A percentile compares a stretch with the other conserved stretches of the same genome.
These are phyloP conservation scores for Botryotinia narcissicola DNA, from an alignment of 2,329 filamentous ascomycete species.

Conservation along the genomic window DNA sequence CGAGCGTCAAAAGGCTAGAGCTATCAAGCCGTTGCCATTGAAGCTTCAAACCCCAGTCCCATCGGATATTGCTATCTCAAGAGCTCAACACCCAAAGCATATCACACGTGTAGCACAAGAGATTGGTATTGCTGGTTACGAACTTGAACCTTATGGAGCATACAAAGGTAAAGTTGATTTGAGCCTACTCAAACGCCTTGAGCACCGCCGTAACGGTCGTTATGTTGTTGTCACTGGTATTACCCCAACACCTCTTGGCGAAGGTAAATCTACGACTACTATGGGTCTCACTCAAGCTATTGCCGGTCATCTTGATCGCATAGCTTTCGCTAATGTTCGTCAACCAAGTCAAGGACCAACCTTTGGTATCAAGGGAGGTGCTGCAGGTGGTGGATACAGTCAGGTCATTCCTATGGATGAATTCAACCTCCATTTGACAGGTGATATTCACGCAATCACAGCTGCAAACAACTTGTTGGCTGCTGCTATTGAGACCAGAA, in stretches of 20 bases:
- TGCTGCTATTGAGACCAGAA: constrained; percentile 93
- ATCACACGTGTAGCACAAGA: constrained; percentile 84
- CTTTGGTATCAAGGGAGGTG: constrained; percentile 98
- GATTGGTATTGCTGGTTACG: constrained; percentile 80
- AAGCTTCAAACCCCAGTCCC: constrained; percentile 79
- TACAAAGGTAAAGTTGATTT: constrained; percentile 96
- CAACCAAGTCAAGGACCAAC: constrained; percentile 97
- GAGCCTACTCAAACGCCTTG: constrained; percentile 73
- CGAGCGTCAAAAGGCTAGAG: constrained; percentile 76
- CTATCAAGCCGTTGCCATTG: constrained; percentile 78
- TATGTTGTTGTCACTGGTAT: constrained; percentile 95
- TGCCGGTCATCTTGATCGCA: constrained; percentile 79
- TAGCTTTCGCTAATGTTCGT: constrained; percentile 94
- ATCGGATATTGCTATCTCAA: constrained; percentile 92
- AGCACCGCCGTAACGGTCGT: constrained; percentile 82
- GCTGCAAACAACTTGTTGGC: constrained; percentile 96
- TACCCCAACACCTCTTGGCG: constrained; percentile 91
- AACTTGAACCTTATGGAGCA: constrained; percentile 90
- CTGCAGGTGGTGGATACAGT: constrained; percentile 95
- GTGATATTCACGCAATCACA: constrained; percentile 95
- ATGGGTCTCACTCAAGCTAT: constrained; percentile 93
- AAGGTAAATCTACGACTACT: constrained; percentile 98
- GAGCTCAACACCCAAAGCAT: constrained; percentile 85
- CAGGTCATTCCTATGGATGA: constrained; percentile 99
- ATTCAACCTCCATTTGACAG: constrained; percentile 96